Base-by-base conservation (phyloP, 768 basidiomycete species). In the Lactarius evosmus region DNA sequence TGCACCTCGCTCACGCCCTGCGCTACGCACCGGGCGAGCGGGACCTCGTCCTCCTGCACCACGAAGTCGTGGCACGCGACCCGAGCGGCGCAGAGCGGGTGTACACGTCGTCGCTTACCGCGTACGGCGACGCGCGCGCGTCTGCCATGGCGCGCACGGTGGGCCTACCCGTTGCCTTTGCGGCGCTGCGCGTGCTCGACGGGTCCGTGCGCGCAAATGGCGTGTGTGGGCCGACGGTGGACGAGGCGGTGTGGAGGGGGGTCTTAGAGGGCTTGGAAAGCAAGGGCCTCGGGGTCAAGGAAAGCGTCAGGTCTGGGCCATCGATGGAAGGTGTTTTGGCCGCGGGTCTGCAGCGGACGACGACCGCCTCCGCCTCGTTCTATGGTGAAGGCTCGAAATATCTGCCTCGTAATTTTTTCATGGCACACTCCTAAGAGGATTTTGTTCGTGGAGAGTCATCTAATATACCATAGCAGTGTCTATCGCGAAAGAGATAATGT, bases 71-170 rank as follows among this genome's bases (percentile, higher is more conserved):
- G 56, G 81, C 87, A 0, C 69, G 70, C 64, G 44, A 75, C 41
- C 60, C 36, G 3, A 62, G 61, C 14, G 63, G 58, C 61, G 40
- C 66, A 22, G 78, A 81, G 67, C 79, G 85, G 67, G 80, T 85
- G 34, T 82, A 93, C 67, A 86, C 84, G 12, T 89, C 91, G 8
- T 81, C 83, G 27, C 73, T 94, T 16, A 77, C 87, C 27, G 75
- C 81, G 34, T 88, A 88, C 68, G 93, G 87, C 1, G 81, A 78
- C 22, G 66, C 76, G 7, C 72, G 70, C 1, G 82, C 81, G 3
- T 89, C 89, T 0, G 95, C 95, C 5, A 97, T 97, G 95, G 84
- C 93, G n/a, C 79, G 86, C 33, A 92, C 90, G 3, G 95, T 97
- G 19, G 94, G 94, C 4, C 75, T 95, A 51, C 95, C 95, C 0